Evolutionary conservation across 2,329 filamentous ascomycete genomes (phyloP), one percentile per base, ranked within the genome.

Genomic region (Xylariales sp.): DNA sequence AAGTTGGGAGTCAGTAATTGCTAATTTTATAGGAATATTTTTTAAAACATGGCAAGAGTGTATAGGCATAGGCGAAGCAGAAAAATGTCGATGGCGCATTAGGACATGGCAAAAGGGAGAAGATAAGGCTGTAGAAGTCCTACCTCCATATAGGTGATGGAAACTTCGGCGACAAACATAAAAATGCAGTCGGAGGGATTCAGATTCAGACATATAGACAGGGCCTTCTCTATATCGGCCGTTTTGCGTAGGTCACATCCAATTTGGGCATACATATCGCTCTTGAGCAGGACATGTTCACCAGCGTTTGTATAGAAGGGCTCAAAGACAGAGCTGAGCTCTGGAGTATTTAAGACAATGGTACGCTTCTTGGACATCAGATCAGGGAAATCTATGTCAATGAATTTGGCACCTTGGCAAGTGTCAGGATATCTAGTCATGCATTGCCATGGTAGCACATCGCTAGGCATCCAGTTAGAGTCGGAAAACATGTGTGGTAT

Each of bases 111-210:
- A 23, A 49, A 41, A 12, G 5, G 2, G 36, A 8, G 30, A 1
- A 5, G 6, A 34, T 4, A 16, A n/a, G 5, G 45, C 10, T 39
- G 16, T 3, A 6, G 5, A 16, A 50, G 18, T 48, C 62, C 64
- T 55, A 70, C 68, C 66, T 93, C 89, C 93, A 97, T 97, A 75
- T 97, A 97, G 0, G 93, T 96, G 48, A 97, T 88, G 3, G 94
- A 97, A 14, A 97, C 94, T 80, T 98, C 95, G 0, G 94, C 94
- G 32, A 94, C 86, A 74, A 96, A 97, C 30, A 97, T 82, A 1
- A 97, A 86, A 2, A 86, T 83, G 66, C 87, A 89, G 7, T 87
- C 81, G 1, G 84, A 77, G 16, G 90, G 77, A 46, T 90, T 82
- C 1, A 93, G 77, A 49, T 90, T 82, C 1, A 93, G 77, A 52